phyloP scores from a whole-genome alignment of 345 rosid species.

The Corchorus capsularis region DNA sequence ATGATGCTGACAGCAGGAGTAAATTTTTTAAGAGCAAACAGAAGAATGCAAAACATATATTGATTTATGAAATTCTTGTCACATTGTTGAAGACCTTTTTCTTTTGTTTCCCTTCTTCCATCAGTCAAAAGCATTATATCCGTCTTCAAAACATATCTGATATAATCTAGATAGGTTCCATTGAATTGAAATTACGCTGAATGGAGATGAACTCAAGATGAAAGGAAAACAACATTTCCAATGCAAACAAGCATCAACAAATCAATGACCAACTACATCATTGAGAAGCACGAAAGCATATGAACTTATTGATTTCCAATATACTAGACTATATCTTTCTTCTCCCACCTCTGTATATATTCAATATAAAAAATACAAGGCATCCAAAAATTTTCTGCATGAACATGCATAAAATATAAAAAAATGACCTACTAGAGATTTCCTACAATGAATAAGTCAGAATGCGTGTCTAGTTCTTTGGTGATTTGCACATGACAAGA shows the following conservation, averaged over 20 bases:
- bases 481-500: background rate
- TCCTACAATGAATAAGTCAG: background rate
- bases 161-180: background rate
- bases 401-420: background rate
- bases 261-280: background rate
- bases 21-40: background rate
- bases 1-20: background rate
- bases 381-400: background rate
- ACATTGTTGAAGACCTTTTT: background rate
- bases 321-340: background rate
- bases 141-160: background rate
- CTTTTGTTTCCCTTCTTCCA: background rate
- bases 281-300: background rate
- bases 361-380: background rate
- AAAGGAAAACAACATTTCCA: background rate
- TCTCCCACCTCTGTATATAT: background rate
- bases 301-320: background rate
- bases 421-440: background rate
- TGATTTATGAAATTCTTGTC: background rate
- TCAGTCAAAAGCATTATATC: constrained; percentile 3
- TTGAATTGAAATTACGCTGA: background rate
- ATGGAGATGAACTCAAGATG: background rate
- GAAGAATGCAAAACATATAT: background rate
- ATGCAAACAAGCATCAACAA: background rate
- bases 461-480: background rate